A percentile compares a stretch with the other conserved stretches of the same genome.
These are phyloP conservation scores for Acanthamoeba sp. DNA, from an alignment of 208 protist species.

Conservation along the genomic window DNA sequence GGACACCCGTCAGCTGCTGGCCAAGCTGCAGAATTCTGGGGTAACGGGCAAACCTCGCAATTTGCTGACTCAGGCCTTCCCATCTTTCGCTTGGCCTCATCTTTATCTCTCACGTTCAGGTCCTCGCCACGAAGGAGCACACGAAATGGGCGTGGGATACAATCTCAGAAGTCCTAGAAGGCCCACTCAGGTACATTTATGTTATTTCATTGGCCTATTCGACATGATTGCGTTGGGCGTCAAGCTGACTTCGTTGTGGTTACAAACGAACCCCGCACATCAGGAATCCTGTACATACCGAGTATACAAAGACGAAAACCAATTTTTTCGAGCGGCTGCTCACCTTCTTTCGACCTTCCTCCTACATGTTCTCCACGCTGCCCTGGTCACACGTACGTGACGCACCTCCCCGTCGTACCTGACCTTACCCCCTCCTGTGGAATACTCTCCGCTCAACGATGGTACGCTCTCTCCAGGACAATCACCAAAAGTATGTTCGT, in stretches of 20 bases:
- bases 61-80: background rate
- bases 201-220: background rate
- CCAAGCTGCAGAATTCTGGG: conserved; percentile 77
- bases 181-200: conserved; percentile 75
- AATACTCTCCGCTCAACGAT: background rate
- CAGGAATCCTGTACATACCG: conserved; percentile 76
- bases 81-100: background rate
- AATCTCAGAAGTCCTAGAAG: conserved; percentile 81
- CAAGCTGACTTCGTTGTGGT: no score
- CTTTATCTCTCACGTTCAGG: background rate
- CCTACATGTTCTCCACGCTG: conserved; percentile 77
- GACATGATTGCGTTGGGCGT: no score
- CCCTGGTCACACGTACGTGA: conserved; percentile 79
- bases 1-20: conserved; percentile 77
- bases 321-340: conserved; percentile 84
- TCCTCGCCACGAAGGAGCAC: conserved; percentile 76
- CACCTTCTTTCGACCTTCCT: conserved; percentile 78
- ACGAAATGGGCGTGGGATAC: conserved; percentile 83
- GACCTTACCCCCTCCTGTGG: background rate
- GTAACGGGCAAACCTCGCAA: background rate
- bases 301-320: conserved; percentile 76
- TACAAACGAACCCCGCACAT: background rate
- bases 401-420: background rate
- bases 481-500: conserved; percentile 76
- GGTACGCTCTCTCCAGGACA: conserved; percentile 7